phyloP scores from a whole-genome alignment of 805 yeast genomes.

The Kuraishia borneana region DNA sequence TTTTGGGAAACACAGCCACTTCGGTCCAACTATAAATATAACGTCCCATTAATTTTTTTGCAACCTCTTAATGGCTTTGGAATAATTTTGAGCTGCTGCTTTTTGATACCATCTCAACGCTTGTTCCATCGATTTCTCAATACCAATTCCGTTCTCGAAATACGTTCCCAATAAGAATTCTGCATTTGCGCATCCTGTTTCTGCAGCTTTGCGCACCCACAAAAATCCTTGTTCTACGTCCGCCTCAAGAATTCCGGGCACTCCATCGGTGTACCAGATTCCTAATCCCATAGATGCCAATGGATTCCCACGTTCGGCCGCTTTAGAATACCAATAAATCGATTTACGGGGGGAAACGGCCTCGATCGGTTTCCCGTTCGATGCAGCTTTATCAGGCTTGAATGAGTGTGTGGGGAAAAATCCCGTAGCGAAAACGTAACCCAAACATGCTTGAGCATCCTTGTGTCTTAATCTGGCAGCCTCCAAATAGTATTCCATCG shows the following conservation, averaged over 20 bases:
- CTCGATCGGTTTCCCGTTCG: slow-evolving; percentile 3
- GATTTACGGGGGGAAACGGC: slow-evolving; percentile 42
- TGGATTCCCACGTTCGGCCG: slow-evolving; percentile 54
- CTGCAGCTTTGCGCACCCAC: slow-evolving; percentile 57
- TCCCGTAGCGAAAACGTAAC: slow-evolving; percentile 67
- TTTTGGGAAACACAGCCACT: slow-evolving; percentile 4
- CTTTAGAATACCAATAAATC: slow-evolving; percentile 64
- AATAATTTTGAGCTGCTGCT: slow-evolving; percentile 55
- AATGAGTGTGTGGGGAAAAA: slow-evolving; percentile 20
- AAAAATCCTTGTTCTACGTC: slow-evolving; percentile 56
- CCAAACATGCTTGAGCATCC: slow-evolving; percentile 60
- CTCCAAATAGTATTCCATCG: slow-evolving; percentile 41
- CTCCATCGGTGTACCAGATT: slow-evolving; percentile 74
- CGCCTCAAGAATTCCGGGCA: slow-evolving; percentile 35
- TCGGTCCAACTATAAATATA: no score
- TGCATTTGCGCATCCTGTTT: slow-evolving; percentile 47
- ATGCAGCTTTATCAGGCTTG: slow-evolving; percentile 19
- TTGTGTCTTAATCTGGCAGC: slow-evolving; percentile 53
- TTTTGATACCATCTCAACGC: slow-evolving; percentile 41
- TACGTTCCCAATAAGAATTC: slow-evolving; percentile 63
- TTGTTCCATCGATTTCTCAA: slow-evolving; percentile 25
- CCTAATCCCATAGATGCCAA: slow-evolving; percentile 63
- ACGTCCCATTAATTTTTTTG: slow-evolving; percentile 10
- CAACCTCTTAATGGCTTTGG: slow-evolving; percentile 35
- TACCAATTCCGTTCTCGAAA: slow-evolving; percentile 56